These are phyloP conservation scores for Backusella tarrabulga DNA, from an alignment of 192 early-diverging fungal genomes.

Conservation along the genomic window DNA sequence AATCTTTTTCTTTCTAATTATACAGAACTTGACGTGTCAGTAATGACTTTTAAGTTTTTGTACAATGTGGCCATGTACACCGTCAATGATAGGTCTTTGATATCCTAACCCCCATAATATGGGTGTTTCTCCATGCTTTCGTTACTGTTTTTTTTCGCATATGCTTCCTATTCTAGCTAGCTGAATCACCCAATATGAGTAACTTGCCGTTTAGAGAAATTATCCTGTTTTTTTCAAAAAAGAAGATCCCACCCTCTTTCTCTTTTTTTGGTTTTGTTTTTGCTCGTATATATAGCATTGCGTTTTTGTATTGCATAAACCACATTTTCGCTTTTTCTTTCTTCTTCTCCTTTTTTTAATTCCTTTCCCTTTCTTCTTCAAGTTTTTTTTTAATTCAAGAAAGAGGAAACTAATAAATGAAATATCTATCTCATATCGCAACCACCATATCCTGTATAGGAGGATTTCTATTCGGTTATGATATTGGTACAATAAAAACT, in stretches of 20 bases:
- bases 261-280: background rate
- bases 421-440: slow-evolving; percentile 30
- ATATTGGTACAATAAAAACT: background rate
- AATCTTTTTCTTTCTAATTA: background rate
- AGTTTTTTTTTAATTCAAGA: background rate
- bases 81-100: background rate
- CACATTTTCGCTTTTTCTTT: background rate
- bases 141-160: slow-evolving; percentile 1
- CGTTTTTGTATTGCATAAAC: background rate
- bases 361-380: background rate
- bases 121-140: background rate
- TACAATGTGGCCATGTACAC: background rate
- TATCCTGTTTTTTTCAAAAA: background rate
- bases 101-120: background rate
- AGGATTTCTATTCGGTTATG: slow-evolving; percentile 53
- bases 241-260: background rate
- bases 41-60: background rate
- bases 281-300: background rate
- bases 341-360: background rate
- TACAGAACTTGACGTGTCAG: slow-evolving; percentile 5
- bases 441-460: slow-evolving; percentile 53
- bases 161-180: background rate
- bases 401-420: slow-evolving; percentile 13
- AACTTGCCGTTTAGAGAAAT: background rate
- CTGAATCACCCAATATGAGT: background rate